Conservation (phyloP, 768 basidiomycete species). For the Kondoa malvinella region DNA sequence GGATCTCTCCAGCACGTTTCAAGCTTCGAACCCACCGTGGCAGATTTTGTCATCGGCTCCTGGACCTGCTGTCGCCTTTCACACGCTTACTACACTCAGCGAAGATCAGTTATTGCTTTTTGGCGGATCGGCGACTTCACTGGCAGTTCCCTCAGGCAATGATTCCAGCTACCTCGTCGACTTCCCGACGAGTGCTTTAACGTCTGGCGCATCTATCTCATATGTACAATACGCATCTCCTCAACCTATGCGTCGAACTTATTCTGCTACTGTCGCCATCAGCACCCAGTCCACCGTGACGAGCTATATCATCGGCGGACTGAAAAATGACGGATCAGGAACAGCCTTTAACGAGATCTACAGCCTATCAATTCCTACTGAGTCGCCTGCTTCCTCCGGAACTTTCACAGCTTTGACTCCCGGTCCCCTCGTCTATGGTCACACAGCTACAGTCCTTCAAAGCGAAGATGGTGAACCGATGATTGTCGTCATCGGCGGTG, state of each 20-base stretch:
- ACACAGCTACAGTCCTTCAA: neutral
- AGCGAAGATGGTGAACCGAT: neutral
- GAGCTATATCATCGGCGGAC: neutral
- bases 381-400: neutral
- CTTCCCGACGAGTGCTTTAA: neutral
- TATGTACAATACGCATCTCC: neutral
- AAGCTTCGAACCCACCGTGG: neutral
- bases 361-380: neutral
- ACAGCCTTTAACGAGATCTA: neutral
- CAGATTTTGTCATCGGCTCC: neutral
- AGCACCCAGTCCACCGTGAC: neutral
- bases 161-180: neutral
- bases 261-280: neutral
- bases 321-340: neutral
- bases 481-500: neutral
- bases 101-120: neutral
- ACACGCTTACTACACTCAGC: neutral
- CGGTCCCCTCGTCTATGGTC: neutral
- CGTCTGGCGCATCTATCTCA: neutral
- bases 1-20: neutral
- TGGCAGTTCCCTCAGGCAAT: neutral
- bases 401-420: neutral
- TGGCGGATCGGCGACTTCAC: neutral
- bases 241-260: neutral
- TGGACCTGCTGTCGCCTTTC: neutral